Base-by-base conservation (phyloP, 306 rosid species). In the Elaeagnus macrophylla region DNA sequence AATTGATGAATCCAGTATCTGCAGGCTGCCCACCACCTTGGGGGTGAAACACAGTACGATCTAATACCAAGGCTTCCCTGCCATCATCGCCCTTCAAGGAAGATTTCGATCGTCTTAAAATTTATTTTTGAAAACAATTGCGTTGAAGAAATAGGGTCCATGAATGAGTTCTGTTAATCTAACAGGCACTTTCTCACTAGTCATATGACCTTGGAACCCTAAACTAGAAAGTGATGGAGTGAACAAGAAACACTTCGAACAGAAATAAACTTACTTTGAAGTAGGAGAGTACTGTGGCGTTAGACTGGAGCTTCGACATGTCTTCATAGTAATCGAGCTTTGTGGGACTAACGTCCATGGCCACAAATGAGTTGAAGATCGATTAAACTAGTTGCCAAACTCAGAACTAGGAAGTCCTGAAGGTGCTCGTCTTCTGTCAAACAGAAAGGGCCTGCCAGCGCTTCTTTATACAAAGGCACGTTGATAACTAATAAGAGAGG, bases 21-120 rank as follows among this genome's bases (percentile, higher is more conserved):
- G 94, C 82, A 0, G 94, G 84, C 46, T 86, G 94, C n/a, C 94
- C 95, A 43, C 95, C 94, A 41, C 95, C 95, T 79, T 86, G 95
- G 3, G 95, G 95, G 66, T 86, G 63, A 59, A 83, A 86, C 25
- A 83, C 79, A 12, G 89, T 83, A 39, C 75, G 81, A 51, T 86
- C 93, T 72, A 83, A 67, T 39, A 83, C 65, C 72, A 86, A 63
- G 25, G 67, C 84, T 9, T 64, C 42, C 49, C 86, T 68, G 0
- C 78, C 95, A 58, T 86, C 93, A 38, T 83, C 84, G 11, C 65
- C 83, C 88, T 86, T 63, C 45, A 17, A 17, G 37, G 14, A 35
- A 39, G 19, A 42, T 25, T 38, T 7, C 20, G 45, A 37, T 37
- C 1, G 18, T 15, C n/a, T n/a, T 0, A 56, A 17, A 9, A 45